These are phyloP conservation scores for Globisporangium perplexum DNA, from an alignment of 352 stramenopile species.

Conservation along the genomic window DNA sequence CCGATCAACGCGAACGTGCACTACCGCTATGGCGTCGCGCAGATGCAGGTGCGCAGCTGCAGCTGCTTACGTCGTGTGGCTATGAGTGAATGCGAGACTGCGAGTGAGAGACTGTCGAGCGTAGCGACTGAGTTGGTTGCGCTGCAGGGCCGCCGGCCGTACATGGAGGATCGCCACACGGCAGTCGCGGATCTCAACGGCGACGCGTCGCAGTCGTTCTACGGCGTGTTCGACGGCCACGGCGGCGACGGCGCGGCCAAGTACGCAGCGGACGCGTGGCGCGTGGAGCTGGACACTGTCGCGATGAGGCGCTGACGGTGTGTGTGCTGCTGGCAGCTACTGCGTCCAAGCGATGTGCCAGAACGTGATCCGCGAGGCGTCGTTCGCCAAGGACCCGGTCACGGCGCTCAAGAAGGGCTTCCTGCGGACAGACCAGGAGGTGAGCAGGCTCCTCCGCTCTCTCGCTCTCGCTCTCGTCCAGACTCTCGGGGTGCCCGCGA, in stretches of 20 bases:
- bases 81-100: too few relatives aligned
- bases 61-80: background rate
- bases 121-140: background rate
- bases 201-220: slow-evolving; percentile 83
- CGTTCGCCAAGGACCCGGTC: slow-evolving; percentile 54
- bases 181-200: slow-evolving; percentile 74
- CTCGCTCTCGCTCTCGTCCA: too few relatives aligned
- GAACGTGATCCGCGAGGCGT: slow-evolving; percentile 73
- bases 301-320: background rate
- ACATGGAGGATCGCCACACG: slow-evolving; percentile 90
- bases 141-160: slow-evolving; percentile 59
- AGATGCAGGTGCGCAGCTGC: slow-evolving; percentile 48
- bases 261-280: slow-evolving; percentile 28
- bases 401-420: slow-evolving; percentile 79
- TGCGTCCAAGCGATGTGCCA: slow-evolving; percentile 80
- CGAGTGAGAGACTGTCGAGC: background rate
- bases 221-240: slow-evolving; percentile 93
- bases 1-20: slow-evolving; percentile 69
- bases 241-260: slow-evolving; percentile 86
- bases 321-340: slow-evolving; percentile 33
- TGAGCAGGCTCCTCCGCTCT: slow-evolving; percentile 8
- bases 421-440: slow-evolving; percentile 71
- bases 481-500: too few relatives aligned
- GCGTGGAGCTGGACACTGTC: slow-evolving; percentile 8
- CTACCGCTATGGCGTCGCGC: slow-evolving; percentile 77